Conservation (phyloP, 495 filamentous ascomycete genomes). For the Bacidia rubella region DNA sequence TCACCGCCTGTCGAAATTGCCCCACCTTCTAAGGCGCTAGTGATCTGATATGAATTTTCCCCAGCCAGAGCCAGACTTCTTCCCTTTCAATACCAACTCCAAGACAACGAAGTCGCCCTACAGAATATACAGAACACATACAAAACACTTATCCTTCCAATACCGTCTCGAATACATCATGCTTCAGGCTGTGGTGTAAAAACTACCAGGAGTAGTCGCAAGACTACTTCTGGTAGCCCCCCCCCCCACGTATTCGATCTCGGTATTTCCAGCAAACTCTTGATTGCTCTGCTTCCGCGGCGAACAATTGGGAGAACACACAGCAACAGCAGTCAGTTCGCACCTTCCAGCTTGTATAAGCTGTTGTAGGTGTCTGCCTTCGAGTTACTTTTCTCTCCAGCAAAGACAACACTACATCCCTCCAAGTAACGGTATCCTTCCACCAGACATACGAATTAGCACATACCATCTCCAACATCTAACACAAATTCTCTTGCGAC, state of each 20-base stretch:
- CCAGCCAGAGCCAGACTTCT: conserved; percentile 22
- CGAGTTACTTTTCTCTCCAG: neutral
- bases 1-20: too few species aligned
- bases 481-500: too few species aligned
- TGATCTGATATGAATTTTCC: neutral
- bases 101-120: conserved; percentile 62
- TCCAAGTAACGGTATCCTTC: too few species aligned
- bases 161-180: conserved; percentile 72
- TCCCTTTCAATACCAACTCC: conserved; percentile 26
- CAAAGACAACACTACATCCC: neutral
- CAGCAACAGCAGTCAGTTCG: conserved; percentile 10
- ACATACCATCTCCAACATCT: too few species aligned
- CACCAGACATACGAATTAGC: too few species aligned
- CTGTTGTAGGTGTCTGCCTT: neutral
- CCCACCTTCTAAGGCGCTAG: neutral
- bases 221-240: neutral
- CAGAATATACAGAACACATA: conserved; percentile 23
- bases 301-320: neutral
- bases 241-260: neutral
- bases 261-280: neutral
- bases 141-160: conserved; percentile 29
- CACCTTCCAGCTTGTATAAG: conserved; percentile 10
- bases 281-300: neutral
- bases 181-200: conserved; percentile 89
- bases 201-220: too few species aligned